phyloP scores from a whole-genome alignment of 2,329 filamentous ascomycete species.

The Cercospora citrullina region DNA sequence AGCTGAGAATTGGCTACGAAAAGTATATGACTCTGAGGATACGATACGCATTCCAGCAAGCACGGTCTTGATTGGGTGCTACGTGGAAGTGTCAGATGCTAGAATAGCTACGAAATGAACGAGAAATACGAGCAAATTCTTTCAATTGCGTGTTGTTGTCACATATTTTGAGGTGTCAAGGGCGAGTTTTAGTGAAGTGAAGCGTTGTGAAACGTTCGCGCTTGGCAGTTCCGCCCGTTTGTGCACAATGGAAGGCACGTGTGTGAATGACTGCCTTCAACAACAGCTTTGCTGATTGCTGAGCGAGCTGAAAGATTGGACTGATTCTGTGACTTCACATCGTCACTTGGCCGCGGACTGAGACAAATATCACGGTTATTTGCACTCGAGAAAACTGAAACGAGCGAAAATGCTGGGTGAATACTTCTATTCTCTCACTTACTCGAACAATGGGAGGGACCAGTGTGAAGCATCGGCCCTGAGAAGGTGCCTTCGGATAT shows the following conservation, averaged over 20 bases:
- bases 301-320: background rate
- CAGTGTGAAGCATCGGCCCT: background rate
- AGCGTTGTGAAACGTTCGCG: background rate
- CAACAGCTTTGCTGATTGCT: background rate
- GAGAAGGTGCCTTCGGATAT: background rate
- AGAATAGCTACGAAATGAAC: background rate
- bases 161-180: background rate
- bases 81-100: background rate
- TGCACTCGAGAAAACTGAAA: background rate
- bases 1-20: background rate
- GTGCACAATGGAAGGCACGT: background rate
- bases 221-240: background rate
- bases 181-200: background rate
- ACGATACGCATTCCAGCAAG: background rate
- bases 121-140: background rate
- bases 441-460: background rate
- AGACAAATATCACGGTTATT: background rate
- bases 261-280: background rate
- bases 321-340: background rate
- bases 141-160: background rate
- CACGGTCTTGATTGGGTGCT: background rate
- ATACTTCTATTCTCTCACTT: background rate
- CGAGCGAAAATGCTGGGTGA: background rate
- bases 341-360: background rate
- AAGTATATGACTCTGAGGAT: background rate